Evolutionary conservation across 2,329 filamentous ascomycete species (phyloP).

Genomic region (Sporothrix phasma): DNA sequence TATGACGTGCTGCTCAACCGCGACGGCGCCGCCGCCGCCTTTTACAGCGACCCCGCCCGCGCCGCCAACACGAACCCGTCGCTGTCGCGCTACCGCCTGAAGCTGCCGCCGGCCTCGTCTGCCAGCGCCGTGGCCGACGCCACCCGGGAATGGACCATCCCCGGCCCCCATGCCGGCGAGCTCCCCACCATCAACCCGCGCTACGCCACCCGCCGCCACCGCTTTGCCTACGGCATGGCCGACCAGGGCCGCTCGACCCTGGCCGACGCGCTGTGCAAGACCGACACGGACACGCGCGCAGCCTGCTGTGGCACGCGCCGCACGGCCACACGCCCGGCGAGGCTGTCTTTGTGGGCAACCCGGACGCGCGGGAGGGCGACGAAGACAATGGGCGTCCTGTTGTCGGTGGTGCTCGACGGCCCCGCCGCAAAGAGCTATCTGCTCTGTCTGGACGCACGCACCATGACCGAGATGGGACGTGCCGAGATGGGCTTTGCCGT

Average conservation of each 20-base stretch:
- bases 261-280: constrained; percentile 55
- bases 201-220: constrained; percentile 41
- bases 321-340: constrained; percentile 58
- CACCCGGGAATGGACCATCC: constrained; percentile 36
- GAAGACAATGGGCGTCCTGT: constrained; percentile 56
- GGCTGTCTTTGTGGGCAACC: constrained; percentile 53
- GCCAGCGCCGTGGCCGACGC: background rate
- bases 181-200: constrained; percentile 56
- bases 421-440: constrained; percentile 51
- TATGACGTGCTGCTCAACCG: constrained; percentile 55
- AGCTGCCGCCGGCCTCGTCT: background rate
- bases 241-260: constrained; percentile 50
- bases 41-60: constrained; percentile 33
- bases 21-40: constrained; percentile 35
- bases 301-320: constrained; percentile 43
- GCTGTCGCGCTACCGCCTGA: constrained; percentile 33
- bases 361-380: constrained; percentile 30
- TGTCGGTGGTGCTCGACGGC: constrained; percentile 57
- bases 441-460: constrained; percentile 52
- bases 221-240: constrained; percentile 50
- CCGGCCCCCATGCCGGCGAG: constrained; percentile 47
- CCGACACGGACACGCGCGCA: constrained; percentile 46
- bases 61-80: constrained; percentile 29
- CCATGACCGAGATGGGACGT: constrained; percentile 53
- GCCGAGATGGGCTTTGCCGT: constrained; percentile 53